These are phyloP conservation scores for Silene latifolia DNA, from an alignment of 148 eudicot genomes.

Conservation along the genomic window DNA sequence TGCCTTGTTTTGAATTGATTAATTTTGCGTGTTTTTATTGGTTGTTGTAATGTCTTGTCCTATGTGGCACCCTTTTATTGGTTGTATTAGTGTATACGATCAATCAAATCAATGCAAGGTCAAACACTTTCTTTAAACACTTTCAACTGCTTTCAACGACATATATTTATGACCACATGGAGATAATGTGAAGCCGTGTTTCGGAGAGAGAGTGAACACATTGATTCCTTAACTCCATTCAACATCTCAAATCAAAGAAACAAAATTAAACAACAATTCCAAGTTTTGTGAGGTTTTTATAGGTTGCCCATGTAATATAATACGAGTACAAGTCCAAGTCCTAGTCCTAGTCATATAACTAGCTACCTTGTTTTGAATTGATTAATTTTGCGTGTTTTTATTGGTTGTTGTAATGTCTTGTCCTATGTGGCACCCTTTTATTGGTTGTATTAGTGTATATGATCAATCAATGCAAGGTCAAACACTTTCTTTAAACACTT, in stretches of 20 bases:
- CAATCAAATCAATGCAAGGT: too few relatives aligned
- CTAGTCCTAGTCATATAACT: too few relatives aligned
- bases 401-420: neutral
- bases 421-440: constrained; percentile 5
- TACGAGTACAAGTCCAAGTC: too few relatives aligned
- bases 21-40: neutral
- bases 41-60: neutral
- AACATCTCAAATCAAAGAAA: neutral
- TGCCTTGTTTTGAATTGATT: neutral
- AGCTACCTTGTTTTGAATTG: neutral
- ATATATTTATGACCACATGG: too few relatives aligned
- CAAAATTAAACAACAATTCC: neutral
- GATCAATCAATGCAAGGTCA: too few relatives aligned
- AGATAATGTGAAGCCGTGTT: constrained; percentile 3
- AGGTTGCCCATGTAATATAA: too few relatives aligned
- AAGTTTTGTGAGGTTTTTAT: neutral
- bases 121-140: too few relatives aligned
- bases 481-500: too few relatives aligned
- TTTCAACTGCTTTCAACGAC: too few relatives aligned
- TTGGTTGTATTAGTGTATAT: neutral
- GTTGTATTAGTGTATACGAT: neutral
- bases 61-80: constrained; percentile 13
- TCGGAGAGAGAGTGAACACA: neutral
- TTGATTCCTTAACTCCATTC: neutral
- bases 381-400: neutral